phyloP scores from a whole-genome alignment of 2,329 filamentous ascomycete species.

The Fonsecaea pugnacius region DNA sequence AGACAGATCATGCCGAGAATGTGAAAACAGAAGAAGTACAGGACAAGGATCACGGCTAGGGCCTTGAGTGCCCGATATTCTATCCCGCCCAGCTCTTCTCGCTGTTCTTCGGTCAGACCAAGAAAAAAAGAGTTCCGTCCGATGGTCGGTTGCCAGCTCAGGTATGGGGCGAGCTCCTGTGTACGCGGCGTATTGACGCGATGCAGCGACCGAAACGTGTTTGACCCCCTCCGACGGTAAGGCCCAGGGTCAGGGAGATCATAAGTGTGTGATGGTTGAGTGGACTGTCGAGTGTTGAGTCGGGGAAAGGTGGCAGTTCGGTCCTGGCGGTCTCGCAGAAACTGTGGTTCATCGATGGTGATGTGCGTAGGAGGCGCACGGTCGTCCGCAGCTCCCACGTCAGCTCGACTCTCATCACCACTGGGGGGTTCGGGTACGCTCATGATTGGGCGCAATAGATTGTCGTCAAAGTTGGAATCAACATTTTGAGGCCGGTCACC shows the following conservation, averaged over 20 bases:
- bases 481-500: conserved; percentile 72
- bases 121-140: conserved; percentile 92
- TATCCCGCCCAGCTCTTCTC: conserved; percentile 93
- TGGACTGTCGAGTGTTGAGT: conserved; percentile 30
- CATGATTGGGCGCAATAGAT: conserved; percentile 37
- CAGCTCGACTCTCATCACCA: conserved; percentile 33
- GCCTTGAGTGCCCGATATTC: conserved; percentile 93
- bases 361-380: conserved; percentile 43
- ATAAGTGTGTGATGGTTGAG: conserved; percentile 22
- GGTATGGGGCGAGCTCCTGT: conserved; percentile 73
- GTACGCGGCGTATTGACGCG: conserved; percentile 55
- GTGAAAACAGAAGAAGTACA: conserved; percentile 84
- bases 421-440: conserved; percentile 31
- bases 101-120: conserved; percentile 83
- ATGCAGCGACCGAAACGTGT: conserved; percentile 48
- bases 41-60: conserved; percentile 74
- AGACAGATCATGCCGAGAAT: conserved; percentile 74
- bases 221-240: conserved; percentile 53
- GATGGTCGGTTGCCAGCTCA: conserved; percentile 91
- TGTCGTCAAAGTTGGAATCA: conserved; percentile 50
- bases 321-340: conserved; percentile 45
- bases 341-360: conserved; percentile 54
- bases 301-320: conserved; percentile 31
- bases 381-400: conserved; percentile 17
- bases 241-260: conserved; percentile 25